Evolutionary conservation across 306 rosid species (phyloP).

Genomic region (Ziziphus jujuba): DNA sequence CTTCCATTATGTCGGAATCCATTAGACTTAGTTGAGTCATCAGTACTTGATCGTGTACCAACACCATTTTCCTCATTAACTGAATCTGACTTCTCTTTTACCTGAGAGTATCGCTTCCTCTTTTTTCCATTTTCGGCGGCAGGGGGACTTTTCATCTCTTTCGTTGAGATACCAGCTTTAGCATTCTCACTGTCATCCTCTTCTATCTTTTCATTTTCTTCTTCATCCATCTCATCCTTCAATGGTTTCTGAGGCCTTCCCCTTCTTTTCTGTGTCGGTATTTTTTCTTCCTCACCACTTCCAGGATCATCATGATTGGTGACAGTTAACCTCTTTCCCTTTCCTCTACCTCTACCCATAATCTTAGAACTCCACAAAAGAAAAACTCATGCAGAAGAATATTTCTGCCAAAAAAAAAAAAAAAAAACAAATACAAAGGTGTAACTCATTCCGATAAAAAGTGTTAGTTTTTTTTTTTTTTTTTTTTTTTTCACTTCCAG

Average conservation of each 20-base stretch:
- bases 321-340: constrained; percentile 45
- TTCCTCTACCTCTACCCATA: constrained; percentile 61
- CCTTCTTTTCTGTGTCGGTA: constrained; percentile 52
- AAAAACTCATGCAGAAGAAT: constrained; percentile 46
- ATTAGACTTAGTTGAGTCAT: constrained; percentile 40
- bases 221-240: constrained; percentile 50
- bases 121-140: constrained; percentile 51
- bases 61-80: constrained; percentile 44
- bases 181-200: constrained; percentile 40
- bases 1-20: constrained; percentile 86
- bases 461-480: no score
- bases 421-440: constrained; percentile 10
- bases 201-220: constrained; percentile 42
- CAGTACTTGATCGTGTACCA: constrained; percentile 36
- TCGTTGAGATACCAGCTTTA: constrained; percentile 24
- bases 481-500: no score
- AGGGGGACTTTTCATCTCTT: constrained; percentile 35
- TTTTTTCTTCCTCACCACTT: constrained; percentile 54
- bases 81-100: constrained; percentile 41
- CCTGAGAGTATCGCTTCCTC: constrained; percentile 43
- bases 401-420: constrained; percentile 39
- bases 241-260: constrained; percentile 54
- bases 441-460: neutral
- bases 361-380: constrained; percentile 36
- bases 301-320: constrained; percentile 49